Percentiles rank a stretch among this genome's conserved stretches.
phyloP scores from a whole-genome alignment of 2,329 filamentous ascomycete genomes.

The Aspergillus ruber region DNA sequence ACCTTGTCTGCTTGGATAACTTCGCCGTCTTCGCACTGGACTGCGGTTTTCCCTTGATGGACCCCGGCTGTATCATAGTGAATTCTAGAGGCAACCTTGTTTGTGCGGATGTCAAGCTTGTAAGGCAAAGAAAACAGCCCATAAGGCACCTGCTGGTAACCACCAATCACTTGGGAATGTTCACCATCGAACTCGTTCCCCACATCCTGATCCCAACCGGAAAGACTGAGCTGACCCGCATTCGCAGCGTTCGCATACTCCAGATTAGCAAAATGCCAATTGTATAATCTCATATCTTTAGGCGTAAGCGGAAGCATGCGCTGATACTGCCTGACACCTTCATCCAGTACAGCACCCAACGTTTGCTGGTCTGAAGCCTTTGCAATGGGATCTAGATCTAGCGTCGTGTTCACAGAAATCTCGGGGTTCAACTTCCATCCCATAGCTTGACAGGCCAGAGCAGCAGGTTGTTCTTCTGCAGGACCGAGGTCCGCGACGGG shows the following conservation, averaged over 20 bases:
- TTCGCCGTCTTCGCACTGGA: constrained; percentile 73
- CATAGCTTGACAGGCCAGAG: constrained; percentile 69
- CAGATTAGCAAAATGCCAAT: constrained; percentile 97
- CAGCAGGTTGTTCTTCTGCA: constrained; percentile 64
- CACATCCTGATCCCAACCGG: constrained; percentile 93
- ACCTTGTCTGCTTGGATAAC: constrained; percentile 77
- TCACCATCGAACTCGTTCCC: constrained; percentile 96
- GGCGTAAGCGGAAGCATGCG: constrained; percentile 73
- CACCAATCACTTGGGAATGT: constrained; percentile 87
- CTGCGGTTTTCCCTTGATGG: constrained; percentile 46
- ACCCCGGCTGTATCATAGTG: constrained; percentile 49
- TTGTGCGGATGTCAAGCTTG: constrained; percentile 69
- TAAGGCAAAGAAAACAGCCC: constrained; percentile 73
- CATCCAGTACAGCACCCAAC: constrained; percentile 83
- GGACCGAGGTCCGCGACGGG: constrained; percentile 57
- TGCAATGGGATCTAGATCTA: constrained; percentile 65
- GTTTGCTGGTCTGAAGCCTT: constrained; percentile 60
- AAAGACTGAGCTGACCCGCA: constrained; percentile 76
- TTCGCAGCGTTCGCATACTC: constrained; percentile 96
- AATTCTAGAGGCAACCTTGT: constrained; percentile 66
- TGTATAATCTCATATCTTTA: constrained; percentile 82
- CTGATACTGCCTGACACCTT: constrained; percentile 83
- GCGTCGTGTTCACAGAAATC: constrained; percentile 56
- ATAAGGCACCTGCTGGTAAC: constrained; percentile 88
- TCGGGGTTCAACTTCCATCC: constrained; percentile 72